Percentiles rank a stretch among this genome's conserved stretches.
These are phyloP conservation scores for Plasmodium yoelii DNA, from an alignment of 169 alveolate genomes.

Conservation along the genomic window DNA sequence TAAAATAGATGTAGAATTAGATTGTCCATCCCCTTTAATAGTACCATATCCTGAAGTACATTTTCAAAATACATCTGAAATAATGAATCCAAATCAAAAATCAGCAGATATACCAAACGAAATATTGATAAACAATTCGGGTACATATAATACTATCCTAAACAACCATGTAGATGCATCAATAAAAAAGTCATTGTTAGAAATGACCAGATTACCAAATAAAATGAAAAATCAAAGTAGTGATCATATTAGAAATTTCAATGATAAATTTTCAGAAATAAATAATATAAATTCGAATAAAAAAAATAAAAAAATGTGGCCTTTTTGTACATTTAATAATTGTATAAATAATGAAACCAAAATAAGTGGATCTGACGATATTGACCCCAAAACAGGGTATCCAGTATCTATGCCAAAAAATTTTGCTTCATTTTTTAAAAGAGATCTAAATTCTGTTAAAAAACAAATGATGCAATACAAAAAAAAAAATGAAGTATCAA, in stretches of 20 bases:
- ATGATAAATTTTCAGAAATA: slow-evolving; percentile 28
- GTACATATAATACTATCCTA: slow-evolving; percentile 28
- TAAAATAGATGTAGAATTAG: slow-evolving; percentile 89
- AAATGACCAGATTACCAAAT: slow-evolving; percentile 6
- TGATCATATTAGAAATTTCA: not conserved
- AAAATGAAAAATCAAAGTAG: not conserved
- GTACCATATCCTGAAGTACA: slow-evolving; percentile 88
- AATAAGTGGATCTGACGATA: slow-evolving; percentile 16
- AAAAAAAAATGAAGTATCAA: slow-evolving; percentile 8
- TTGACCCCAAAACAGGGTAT: slow-evolving; percentile 78
- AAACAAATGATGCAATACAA: slow-evolving; percentile 37
- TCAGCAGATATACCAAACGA: slow-evolving; percentile 59
- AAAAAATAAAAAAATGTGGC: slow-evolving; percentile 77
- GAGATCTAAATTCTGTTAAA: slow-evolving; percentile 66
- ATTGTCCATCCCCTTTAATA: slow-evolving; percentile 90
- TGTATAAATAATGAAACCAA: slow-evolving; percentile 12
- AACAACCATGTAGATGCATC: slow-evolving; percentile 44
- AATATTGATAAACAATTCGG: slow-evolving; percentile 58
- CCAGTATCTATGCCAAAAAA: slow-evolving; percentile 83
- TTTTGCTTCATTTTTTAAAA: slow-evolving; percentile 82
- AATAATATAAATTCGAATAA: slow-evolving; percentile 26
- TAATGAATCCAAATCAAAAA: slow-evolving; percentile 68
- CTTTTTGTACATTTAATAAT: slow-evolving; percentile 76
- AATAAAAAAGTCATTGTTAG: slow-evolving; percentile 26
- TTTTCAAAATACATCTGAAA: slow-evolving; percentile 75